Evolutionary conservation across 805 yeast genomes (phyloP).

Genomic region (Wickerhamiella cacticola): DNA sequence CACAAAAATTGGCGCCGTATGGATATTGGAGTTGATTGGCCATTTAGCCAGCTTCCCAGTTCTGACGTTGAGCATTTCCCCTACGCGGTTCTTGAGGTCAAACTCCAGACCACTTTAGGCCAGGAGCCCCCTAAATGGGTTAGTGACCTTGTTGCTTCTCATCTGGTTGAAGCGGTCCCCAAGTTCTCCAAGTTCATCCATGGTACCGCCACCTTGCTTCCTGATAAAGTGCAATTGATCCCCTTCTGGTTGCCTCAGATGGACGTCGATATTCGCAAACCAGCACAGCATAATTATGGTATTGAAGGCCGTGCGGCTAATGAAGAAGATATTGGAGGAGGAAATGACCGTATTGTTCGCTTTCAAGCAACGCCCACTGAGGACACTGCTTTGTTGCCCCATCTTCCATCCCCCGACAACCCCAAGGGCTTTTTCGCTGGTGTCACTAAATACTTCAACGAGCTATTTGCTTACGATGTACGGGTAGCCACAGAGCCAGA

Average conservation of each 20-base stretch:
- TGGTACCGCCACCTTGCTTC: conserved; percentile 85
- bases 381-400: conserved; percentile 18
- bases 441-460: conserved; percentile 5
- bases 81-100: conserved; percentile 94
- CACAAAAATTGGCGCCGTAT: conserved; percentile 93
- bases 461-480: conserved; percentile 20
- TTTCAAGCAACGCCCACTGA: conserved; percentile 16
- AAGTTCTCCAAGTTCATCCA: conserved; percentile 95
- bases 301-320: conserved; percentile 38
- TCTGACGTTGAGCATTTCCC: conserved; percentile 88
- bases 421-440: not conserved
- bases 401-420: conserved; percentile 3
- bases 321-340: conserved; percentile 10
- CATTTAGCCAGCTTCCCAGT: conserved; percentile 75
- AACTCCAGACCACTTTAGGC: conserved; percentile 93
- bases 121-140: conserved; percentile 99
- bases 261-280: conserved; percentile 90
- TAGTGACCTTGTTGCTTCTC: conserved; percentile 78
- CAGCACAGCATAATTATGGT: conserved; percentile 52
- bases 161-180: conserved; percentile 95
- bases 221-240: conserved; percentile 67
- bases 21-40: conserved; percentile 97
- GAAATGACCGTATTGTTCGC: conserved; percentile 15
- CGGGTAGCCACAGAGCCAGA: conserved; percentile 42
- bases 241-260: conserved; percentile 98